Evolutionary conservation across 139 green algal species (phyloP).

Genomic region (Micractinium conductrix): DNA sequence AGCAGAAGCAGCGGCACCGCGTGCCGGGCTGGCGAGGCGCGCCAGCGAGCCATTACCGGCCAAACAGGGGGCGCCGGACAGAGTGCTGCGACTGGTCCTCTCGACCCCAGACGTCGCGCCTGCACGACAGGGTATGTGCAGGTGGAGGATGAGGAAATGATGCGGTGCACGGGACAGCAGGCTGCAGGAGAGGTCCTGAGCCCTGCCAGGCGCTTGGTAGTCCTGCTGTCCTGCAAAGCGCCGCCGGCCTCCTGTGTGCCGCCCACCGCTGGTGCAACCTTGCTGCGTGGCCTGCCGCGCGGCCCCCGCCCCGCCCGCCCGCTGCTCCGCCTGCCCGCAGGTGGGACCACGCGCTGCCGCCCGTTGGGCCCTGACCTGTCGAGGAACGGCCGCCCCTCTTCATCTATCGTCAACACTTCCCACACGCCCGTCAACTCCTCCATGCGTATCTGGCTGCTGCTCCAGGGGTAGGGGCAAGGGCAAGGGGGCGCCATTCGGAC

Average conservation of each 20-base stretch:
- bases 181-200: neutral
- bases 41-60: neutral
- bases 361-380: conserved; percentile 58
- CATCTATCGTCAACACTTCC: conserved; percentile 69
- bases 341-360: neutral
- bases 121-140: neutral
- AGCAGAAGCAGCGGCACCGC: neutral
- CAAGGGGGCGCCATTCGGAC: too few relatives aligned
- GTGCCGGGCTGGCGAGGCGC: neutral
- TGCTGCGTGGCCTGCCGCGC: neutral
- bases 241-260: too few relatives aligned
- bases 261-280: neutral
- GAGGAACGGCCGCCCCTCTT: conserved; percentile 63
- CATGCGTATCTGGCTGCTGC: neutral
- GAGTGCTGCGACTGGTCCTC: conserved; percentile 8
- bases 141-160: neutral
- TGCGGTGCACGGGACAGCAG: neutral
- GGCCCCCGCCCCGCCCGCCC: neutral
- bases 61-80: conserved; percentile 17
- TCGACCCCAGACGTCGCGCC: conserved; percentile 22
- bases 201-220: too few relatives aligned
- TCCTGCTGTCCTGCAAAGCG: neutral
- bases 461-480: too few relatives aligned
- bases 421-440: conserved; percentile 63
- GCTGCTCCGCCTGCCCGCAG: neutral